Conservation (phyloP, 768 basidiomycete genomes). For the Mycena haematopus region DNA sequence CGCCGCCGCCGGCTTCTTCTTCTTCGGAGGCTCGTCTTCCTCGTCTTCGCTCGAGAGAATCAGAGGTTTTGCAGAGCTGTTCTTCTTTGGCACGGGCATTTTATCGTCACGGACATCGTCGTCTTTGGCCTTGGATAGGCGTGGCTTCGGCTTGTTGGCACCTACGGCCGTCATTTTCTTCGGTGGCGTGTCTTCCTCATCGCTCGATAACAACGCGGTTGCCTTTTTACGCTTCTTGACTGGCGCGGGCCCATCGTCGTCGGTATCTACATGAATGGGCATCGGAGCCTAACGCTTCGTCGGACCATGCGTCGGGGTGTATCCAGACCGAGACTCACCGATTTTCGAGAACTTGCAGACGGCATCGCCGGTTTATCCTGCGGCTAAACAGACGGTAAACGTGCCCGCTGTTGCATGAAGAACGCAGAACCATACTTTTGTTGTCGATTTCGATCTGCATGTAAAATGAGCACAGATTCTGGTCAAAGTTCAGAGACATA, state of each 20-base stretch:
- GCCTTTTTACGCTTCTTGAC: conserved; percentile 41
- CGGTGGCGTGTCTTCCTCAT: conserved; percentile 40
- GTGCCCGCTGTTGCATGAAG: background rate
- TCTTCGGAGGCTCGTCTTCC: conserved; percentile 39
- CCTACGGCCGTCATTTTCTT: conserved; percentile 32
- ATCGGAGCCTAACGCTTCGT: background rate
- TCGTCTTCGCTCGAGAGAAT: conserved; percentile 30
- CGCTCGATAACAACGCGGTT: conserved; percentile 42
- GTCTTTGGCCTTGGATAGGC: conserved; percentile 18
- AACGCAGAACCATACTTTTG: background rate
- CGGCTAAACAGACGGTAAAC: conserved; percentile 11
- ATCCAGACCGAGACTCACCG: background rate
- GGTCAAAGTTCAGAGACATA: background rate
- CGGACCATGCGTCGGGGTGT: background rate
- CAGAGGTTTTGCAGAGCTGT: conserved; percentile 14
- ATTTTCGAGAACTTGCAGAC: conserved; percentile 24
- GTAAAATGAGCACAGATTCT: background rate
- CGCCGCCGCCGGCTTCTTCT: conserved; percentile 31
- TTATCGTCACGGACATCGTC: conserved; percentile 29
- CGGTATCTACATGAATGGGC: conserved; percentile 35
- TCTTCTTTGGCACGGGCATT: conserved; percentile 37
- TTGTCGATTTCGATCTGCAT: conserved; percentile 6
- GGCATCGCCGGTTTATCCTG: conserved; percentile 19
- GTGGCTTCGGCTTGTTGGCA: conserved; percentile 23
- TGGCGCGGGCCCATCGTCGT: conserved; percentile 30